Percentiles rank a stretch among this genome's conserved stretches.
phyloP scores from a whole-genome alignment of 208 protist genomes.

The Kentomonas sorsogonicus region DNA sequence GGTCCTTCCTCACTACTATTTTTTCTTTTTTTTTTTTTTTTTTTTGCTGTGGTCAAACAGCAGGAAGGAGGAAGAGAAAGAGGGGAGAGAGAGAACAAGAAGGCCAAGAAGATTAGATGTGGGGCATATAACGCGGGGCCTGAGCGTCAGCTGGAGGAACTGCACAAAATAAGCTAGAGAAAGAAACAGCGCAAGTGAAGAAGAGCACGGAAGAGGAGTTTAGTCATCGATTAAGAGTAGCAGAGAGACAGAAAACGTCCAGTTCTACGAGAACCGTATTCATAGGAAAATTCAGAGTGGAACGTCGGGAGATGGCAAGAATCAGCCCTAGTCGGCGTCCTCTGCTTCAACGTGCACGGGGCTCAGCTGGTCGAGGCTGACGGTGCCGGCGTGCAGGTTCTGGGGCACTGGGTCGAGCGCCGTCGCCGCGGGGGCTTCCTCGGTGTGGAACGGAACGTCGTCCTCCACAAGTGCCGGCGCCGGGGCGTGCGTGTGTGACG shows the following conservation, averaged over 20 bases:
- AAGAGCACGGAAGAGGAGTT: too few species aligned
- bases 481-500: too few species aligned
- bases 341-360: constrained; percentile 57
- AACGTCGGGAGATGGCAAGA: too few species aligned
- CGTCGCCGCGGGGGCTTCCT: constrained; percentile 10
- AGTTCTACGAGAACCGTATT: too few species aligned
- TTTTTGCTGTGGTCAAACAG: not conserved
- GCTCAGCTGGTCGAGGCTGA: constrained; percentile 53
- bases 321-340: constrained; percentile 25
- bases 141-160: not conserved
- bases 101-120: not conserved
- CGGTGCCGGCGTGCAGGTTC: constrained; percentile 41
- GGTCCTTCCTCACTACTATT: not conserved
- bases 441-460: too few species aligned
- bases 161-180: not conserved
- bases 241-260: too few species aligned
- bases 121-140: too few species aligned
- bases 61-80: not conserved
- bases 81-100: not conserved
- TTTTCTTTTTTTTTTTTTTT: not conserved
- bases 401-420: constrained; percentile 79
- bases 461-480: too few species aligned
- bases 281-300: too few species aligned
- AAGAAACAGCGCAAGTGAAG: too few species aligned
- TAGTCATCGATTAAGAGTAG: too few species aligned